Evolutionary conservation across 805 yeast genomes (phyloP), one percentile per base, ranked within the genome.

Genomic region (Candida quercuum): DNA sequence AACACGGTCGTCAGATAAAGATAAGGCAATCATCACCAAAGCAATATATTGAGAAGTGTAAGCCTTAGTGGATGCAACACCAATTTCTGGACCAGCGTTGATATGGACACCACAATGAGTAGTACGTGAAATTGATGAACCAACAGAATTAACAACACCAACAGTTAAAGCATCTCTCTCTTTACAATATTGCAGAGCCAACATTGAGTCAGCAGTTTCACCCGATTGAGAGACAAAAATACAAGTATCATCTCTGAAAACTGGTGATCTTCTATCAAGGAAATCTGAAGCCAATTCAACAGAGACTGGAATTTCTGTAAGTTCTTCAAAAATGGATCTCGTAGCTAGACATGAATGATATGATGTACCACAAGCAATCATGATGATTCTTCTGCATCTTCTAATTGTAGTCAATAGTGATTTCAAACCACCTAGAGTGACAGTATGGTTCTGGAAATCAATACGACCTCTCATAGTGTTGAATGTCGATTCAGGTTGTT

Each of bases 331-430:
- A 47, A 88, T 81, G 13, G 96, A 85, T 65, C 99, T 80, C 17
- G 96, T 91, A 16, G 99, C 99, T 59, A 93, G 67, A 71, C 99
- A 93, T 14, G 99, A 93, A 66, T 93, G 99, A 61, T 89, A 93
- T 0, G 99, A 93, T 6, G 99, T 93, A 69, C 99, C 99, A 69
- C 99, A 93, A 2, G 99, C 99, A 67, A 93, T 86, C 98, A 93
- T 93, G 42, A 89, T 86, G 54, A 93, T 75, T 65, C 99, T 79
- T 67, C 97, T 80, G 52, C 96, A 88, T 57, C 96, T 79, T 67
- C 98, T 78, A 46, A 93, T 86, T 32, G 93, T 85, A 21, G 93
- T 79, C 46, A 93, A 70, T 74, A 81, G 86, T 13, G 83, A 72
- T 51, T 83, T 78, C 56, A 93, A 73, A 28, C 99, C 99, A 57